Evolutionary conservation across 129 eudicot species (phyloP).

Genomic region (Pulicaria dysenterica): DNA sequence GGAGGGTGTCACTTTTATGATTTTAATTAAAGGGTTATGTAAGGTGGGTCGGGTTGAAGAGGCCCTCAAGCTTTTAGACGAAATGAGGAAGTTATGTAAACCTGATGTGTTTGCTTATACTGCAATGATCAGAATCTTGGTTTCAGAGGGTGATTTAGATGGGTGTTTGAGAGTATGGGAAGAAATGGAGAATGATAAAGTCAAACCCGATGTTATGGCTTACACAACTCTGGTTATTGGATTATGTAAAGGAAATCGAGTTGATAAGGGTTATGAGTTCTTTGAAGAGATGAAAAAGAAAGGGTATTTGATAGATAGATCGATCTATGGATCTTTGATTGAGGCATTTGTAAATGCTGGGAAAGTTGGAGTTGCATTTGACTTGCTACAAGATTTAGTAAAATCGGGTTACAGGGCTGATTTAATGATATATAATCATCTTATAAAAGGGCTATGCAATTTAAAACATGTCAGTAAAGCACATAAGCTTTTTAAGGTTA

Average conservation of each 20-base stretch:
- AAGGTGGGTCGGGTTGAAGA: slow-evolving; percentile 68
- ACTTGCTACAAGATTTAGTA: slow-evolving; percentile 74
- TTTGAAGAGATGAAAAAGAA: slow-evolving; percentile 78
- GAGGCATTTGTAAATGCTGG: slow-evolving; percentile 77
- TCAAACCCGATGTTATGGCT: slow-evolving; percentile 90
- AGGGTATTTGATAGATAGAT: slow-evolving; percentile 74
- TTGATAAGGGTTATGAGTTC: slow-evolving; percentile 62
- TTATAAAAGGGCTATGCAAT: slow-evolving; percentile 80
- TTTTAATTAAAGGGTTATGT: slow-evolving; percentile 87
- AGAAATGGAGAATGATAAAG: slow-evolving; percentile 74
- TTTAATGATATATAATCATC: slow-evolving; percentile 77
- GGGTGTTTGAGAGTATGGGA: slow-evolving; percentile 85
- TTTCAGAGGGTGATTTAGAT: slow-evolving; percentile 67
- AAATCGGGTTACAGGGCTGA: slow-evolving; percentile 91
- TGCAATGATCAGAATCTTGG: slow-evolving; percentile 76
- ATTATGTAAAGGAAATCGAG: slow-evolving; percentile 63
- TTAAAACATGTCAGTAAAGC: slow-evolving; percentile 68
- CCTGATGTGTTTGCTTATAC: slow-evolving; percentile 97
- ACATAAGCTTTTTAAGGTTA: slow-evolving; percentile 64
- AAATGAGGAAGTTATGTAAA: slow-evolving; percentile 72
- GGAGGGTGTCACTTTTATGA: slow-evolving; percentile 80
- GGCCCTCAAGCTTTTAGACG: slow-evolving; percentile 48
- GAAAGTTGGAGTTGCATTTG: slow-evolving; percentile 76
- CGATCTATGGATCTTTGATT: slow-evolving; percentile 68
- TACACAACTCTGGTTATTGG: slow-evolving; percentile 71